phyloP scores from a whole-genome alignment of 1,284 basidiomycete genomes.

The Puccinia triticina region DNA sequence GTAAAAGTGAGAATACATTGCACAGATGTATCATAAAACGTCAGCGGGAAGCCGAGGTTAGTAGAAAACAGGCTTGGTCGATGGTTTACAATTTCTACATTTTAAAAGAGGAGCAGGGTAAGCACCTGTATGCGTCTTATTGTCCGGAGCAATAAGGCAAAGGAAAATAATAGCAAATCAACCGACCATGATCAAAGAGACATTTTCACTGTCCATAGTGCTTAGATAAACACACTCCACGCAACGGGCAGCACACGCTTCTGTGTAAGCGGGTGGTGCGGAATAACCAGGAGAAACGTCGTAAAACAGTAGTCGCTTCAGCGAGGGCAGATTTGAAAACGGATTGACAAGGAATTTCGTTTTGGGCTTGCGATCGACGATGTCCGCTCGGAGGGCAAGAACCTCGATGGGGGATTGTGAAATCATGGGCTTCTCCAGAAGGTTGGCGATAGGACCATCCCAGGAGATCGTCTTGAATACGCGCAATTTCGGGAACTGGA shows the following conservation, averaged over 20 bases:
- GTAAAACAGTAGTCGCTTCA: constrained; percentile 22
- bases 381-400: constrained; percentile 14
- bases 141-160: neutral
- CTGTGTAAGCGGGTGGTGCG: neutral
- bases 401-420: constrained; percentile 6
- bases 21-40: too few relatives aligned
- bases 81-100: too few relatives aligned
- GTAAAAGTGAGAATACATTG: too few relatives aligned
- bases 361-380: neutral
- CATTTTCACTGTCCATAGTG: neutral
- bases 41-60: too few relatives aligned
- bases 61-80: too few relatives aligned
- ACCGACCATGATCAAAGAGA: constrained; percentile 41
- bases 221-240: constrained; percentile 21
- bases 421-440: constrained; percentile 18
- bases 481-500: constrained; percentile 32
- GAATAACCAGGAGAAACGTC: constrained; percentile 7
- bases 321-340: constrained; percentile 19
- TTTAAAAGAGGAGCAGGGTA: neutral
- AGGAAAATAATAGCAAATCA: neutral
- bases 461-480: constrained; percentile 24
- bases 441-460: constrained; percentile 1
- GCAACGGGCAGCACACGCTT: constrained; percentile 19
- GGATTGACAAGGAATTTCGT: neutral
- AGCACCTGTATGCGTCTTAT: neutral